These are phyloP conservation scores for Dictyophora rubrovolvata DNA, from an alignment of 768 basidiomycete species.

Conservation along the genomic window DNA sequence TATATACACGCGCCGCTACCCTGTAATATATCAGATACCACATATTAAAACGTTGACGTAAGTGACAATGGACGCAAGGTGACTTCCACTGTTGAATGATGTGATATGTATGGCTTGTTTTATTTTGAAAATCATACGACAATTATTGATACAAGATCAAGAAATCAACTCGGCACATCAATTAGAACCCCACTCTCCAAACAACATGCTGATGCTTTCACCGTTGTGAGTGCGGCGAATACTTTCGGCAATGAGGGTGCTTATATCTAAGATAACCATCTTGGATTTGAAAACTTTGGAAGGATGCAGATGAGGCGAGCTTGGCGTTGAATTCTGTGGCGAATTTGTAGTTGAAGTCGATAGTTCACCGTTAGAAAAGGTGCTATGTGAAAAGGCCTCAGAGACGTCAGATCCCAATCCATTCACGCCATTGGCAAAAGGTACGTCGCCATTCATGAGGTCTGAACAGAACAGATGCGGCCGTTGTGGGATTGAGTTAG, in stretches of 20 bases:
- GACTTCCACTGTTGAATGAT: background rate
- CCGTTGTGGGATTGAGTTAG: constrained; percentile 87
- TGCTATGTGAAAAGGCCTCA: constrained; percentile 7
- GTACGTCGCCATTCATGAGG: constrained; percentile 3
- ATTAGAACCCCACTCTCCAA: constrained; percentile 54
- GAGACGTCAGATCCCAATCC: background rate
- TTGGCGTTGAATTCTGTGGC: constrained; percentile 9
- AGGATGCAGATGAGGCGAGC: constrained; percentile 3
- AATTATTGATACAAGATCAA: constrained; percentile 3
- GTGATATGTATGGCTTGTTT: background rate
- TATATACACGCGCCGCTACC: background rate
- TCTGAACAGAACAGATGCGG: constrained; percentile 31
- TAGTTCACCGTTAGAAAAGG: constrained; percentile 8
- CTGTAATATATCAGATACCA: too few species aligned
- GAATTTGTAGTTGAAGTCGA: constrained; percentile 10
- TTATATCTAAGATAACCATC: constrained; percentile 83
- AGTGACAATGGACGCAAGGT: background rate
- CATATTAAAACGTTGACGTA: background rate
- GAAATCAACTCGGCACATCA: background rate
- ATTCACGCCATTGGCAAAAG: background rate
- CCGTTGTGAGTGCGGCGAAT: constrained; percentile 93
- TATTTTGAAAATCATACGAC: constrained; percentile 1
- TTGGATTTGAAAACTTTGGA: constrained; percentile 48
- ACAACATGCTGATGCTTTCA: constrained; percentile 82
- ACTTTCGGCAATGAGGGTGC: constrained; percentile 87